These are phyloP conservation scores for Bifiguratus adelaidae DNA, from an alignment of 192 early-diverging fungal species.

Conservation along the genomic window DNA sequence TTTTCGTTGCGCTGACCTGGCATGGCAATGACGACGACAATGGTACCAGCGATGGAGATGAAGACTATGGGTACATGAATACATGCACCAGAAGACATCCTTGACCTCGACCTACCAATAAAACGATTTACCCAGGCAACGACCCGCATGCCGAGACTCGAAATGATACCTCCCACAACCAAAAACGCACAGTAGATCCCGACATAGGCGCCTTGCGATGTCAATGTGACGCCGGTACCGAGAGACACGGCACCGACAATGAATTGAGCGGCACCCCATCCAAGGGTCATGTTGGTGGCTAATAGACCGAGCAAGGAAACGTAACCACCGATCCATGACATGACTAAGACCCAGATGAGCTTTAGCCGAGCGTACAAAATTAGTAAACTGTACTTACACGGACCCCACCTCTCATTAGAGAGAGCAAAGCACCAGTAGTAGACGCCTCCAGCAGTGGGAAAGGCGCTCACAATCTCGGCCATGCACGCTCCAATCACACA, in stretches of 20 bases:
- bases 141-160: constrained; percentile 18
- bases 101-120: constrained; percentile 6
- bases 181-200: constrained; percentile 25
- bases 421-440: constrained; percentile 9
- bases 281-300: constrained; percentile 15
- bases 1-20: constrained; percentile 4
- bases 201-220: constrained; percentile 26
- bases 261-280: constrained; percentile 21
- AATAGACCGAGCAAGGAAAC: constrained; percentile 7
- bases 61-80: constrained; percentile 6
- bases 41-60: constrained; percentile 26
- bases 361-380: neutral
- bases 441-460: constrained; percentile 18
- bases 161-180: constrained; percentile 18
- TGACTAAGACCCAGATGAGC: constrained; percentile 4
- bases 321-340: constrained; percentile 12
- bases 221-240: constrained; percentile 12
- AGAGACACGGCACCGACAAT: constrained; percentile 19
- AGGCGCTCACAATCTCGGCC: constrained; percentile 33
- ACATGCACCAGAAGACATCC: neutral
- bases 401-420: constrained; percentile 8
- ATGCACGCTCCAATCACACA: constrained; percentile 22
- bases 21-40: constrained; percentile 24
- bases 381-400: constrained; percentile 10
- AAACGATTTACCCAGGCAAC: constrained; percentile 24